Evolutionary conservation across 108 stramenopile species (phyloP).

Genomic region (Cylindrotheca fusiformis): DNA sequence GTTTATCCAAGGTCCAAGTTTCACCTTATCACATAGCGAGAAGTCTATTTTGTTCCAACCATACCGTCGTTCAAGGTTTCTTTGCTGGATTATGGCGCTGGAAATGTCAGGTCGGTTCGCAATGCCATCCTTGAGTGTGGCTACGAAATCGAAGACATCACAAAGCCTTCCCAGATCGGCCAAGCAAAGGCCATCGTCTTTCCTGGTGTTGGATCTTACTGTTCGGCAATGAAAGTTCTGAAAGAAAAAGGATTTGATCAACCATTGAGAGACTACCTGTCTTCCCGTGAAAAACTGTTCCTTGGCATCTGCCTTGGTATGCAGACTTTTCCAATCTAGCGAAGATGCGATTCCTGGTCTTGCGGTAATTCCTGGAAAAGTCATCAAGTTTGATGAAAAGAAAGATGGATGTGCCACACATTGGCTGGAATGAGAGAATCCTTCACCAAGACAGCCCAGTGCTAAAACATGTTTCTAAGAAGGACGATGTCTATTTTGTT

Average conservation of each 20-base stretch:
- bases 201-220: slow-evolving; percentile 92
- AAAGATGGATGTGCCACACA: slow-evolving; percentile 88
- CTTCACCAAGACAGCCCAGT: slow-evolving; percentile 74
- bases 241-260: slow-evolving; percentile 72
- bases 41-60: no score
- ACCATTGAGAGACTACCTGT: slow-evolving; percentile 80
- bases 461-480: slow-evolving; percentile 47
- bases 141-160: slow-evolving; percentile 82
- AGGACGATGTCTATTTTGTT: slow-evolving; percentile 91
- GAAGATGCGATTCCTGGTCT: slow-evolving; percentile 89
- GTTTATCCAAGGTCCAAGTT: no score
- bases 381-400: slow-evolving; percentile 77
- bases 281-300: slow-evolving; percentile 76
- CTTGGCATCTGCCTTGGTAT: slow-evolving; percentile 99
- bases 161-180: slow-evolving; percentile 76
- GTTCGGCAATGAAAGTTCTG: slow-evolving; percentile 76
- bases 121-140: slow-evolving; percentile 90
- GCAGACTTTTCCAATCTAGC: slow-evolving; percentile 96
- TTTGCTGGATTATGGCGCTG: slow-evolving; percentile 98
- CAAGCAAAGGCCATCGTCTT: slow-evolving; percentile 90
- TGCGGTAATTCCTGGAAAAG: slow-evolving; percentile 91
- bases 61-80: slow-evolving; percentile 74
- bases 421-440: slow-evolving; percentile 97
- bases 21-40: no score
- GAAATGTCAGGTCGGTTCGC: slow-evolving; percentile 92